Base-by-base conservation (phyloP, 345 rosid genomes). In the Moringa oleifera region DNA sequence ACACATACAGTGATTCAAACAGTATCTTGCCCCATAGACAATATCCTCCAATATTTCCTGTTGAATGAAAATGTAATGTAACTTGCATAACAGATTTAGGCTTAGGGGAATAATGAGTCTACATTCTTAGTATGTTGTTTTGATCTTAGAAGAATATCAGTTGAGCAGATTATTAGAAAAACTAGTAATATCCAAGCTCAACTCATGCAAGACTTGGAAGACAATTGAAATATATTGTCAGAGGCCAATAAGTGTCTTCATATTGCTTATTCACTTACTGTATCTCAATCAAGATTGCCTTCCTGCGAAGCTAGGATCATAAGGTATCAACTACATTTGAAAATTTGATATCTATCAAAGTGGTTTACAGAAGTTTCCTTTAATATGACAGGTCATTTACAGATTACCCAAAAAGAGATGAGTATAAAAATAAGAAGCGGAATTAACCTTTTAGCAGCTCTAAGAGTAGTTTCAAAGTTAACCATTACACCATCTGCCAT, bases 1-100 rank as follows among this genome's bases (percentile, higher is more conserved):
- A 80, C 19, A 66, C 16, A 71, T 73, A 84, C 55, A 89, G 87
- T 21, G 90, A 79, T 58, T 89, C 90, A 71, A 95, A 52, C 16
- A 91, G 83, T 71, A 95, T 77, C 64, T 81, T 85, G 52, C 99
- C 97, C 82, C 88, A 79, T 46, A 85, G 71, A 72, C 91, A 87
- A 77, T 81, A 81, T 64, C 96, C 95, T 54, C 95, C 93, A 71
- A 73, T 61, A 78, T 87, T 85, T 75, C 86, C 99, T 95, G 82
- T 33, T 58, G 73, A 25, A 19, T 58, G 57, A 72, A 74, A 55
- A 25, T 33, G 23, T 5, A 9, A 41, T 9, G 12, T 41, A 11
- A 41, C 1, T 11, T 41, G 47, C 1, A 41, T 1, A 41, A 15
- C 6, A 41, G 12, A 7, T 7, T 41, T 16, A 41, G 17, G 17